Conservation (phyloP, 2,329 filamentous ascomycete species). For the Aspergillus pseudoviridinutans region DNA sequence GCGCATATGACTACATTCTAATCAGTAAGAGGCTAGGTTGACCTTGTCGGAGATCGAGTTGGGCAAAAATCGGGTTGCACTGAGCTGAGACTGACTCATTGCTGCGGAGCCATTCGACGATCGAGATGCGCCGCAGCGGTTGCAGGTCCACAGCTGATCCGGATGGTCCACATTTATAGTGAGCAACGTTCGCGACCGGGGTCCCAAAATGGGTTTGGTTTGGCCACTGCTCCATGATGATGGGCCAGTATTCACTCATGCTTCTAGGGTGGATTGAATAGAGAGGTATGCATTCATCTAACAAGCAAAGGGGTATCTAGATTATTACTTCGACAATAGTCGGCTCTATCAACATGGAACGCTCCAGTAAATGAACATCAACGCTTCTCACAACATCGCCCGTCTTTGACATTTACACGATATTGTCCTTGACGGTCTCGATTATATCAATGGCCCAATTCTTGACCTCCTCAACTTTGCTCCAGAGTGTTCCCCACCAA, state of each 20-base stretch:
- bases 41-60: background rate
- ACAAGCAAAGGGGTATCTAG: slow-evolving; percentile 2
- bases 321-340: background rate
- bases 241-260: background rate
- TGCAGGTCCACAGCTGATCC: background rate
- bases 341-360: background rate
- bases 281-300: background rate
- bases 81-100: background rate
- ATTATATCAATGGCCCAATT: slow-evolving; percentile 33
- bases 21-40: background rate
- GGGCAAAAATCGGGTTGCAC: background rate
- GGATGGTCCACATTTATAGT: background rate
- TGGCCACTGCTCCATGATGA: background rate
- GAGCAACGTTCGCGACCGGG: background rate
- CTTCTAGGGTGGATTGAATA: background rate
- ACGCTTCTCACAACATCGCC: background rate
- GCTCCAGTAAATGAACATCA: background rate
- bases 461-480: slow-evolving; percentile 33
- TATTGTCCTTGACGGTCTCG: slow-evolving; percentile 27
- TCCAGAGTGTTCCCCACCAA: slow-evolving; percentile 33
- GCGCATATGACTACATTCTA: background rate
- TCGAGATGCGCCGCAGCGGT: background rate
- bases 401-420: slow-evolving; percentile 6
- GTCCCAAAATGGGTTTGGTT: background rate
- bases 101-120: background rate